phyloP scores from a whole-genome alignment of 306 rosid genomes.

The Cucurbita moschata region DNA sequence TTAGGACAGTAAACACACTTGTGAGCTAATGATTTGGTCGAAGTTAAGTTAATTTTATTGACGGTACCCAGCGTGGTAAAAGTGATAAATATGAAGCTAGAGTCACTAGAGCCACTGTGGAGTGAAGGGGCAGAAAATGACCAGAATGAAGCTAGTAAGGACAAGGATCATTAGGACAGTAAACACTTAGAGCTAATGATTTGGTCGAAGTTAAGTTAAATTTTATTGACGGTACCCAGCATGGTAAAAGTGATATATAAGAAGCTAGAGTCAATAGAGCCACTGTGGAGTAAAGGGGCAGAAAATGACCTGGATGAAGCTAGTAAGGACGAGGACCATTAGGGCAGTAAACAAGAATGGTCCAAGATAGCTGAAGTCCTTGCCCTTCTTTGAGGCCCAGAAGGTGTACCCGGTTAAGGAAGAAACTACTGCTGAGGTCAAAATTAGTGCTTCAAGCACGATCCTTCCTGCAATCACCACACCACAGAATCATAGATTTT shows the following conservation, averaged over 20 bases:
- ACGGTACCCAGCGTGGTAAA: too few species aligned
- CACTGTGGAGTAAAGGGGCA: neutral
- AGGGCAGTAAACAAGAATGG: slow-evolving; percentile 79
- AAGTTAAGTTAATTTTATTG: too few species aligned
- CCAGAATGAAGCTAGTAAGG: slow-evolving; percentile 77
- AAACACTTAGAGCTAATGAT: slow-evolving; percentile 17
- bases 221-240: too few species aligned
- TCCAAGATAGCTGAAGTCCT: slow-evolving; percentile 93
- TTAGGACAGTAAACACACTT: slow-evolving; percentile 58
- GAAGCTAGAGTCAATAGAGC: neutral
- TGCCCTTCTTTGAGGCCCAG: slow-evolving; percentile 98
- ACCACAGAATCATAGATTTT: neutral
- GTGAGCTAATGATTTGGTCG: too few species aligned
- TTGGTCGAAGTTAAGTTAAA: too few species aligned
- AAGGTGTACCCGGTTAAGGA: slow-evolving; percentile 81
- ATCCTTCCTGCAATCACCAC: slow-evolving; percentile 51
- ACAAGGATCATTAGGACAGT: slow-evolving; percentile 55
- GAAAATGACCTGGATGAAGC: slow-evolving; percentile 70
- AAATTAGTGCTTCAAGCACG: slow-evolving; percentile 84
- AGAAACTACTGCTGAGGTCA: slow-evolving; percentile 73
- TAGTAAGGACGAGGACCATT: slow-evolving; percentile 38
- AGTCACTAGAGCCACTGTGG: neutral
- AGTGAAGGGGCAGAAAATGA: slow-evolving; percentile 5
- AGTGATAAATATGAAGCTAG: neutral
- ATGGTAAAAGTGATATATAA: too few species aligned